phyloP scores from a whole-genome alignment of 2,329 filamentous ascomycete species.

The Verticillium albo-atrum region DNA sequence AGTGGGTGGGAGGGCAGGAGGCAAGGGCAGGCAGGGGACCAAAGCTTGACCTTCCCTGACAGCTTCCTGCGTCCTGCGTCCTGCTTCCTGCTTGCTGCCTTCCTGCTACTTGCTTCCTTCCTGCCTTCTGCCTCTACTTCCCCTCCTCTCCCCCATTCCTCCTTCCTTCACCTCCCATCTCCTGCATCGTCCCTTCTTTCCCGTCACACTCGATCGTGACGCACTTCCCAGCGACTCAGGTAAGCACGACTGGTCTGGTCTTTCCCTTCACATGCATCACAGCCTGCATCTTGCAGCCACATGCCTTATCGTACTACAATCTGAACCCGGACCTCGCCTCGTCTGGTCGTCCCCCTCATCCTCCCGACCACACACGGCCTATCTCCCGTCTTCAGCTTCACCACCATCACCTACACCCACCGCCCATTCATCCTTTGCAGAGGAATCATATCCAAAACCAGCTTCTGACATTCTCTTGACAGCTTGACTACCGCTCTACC shows the following conservation, averaged over 20 bases:
- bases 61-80: background rate
- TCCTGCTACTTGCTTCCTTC: background rate
- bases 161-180: slow-evolving; percentile 5
- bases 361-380: background rate
- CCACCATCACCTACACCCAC: background rate
- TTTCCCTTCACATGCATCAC: background rate
- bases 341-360: background rate
- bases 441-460: background rate
- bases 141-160: slow-evolving; percentile 5
- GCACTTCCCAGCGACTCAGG: background rate
- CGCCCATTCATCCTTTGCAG: background rate
- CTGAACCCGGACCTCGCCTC: background rate
- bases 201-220: background rate
- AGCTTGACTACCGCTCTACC: background rate
- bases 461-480: background rate
- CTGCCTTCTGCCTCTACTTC: slow-evolving; percentile 2
- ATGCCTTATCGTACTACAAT: background rate
- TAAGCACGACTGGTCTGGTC: background rate
- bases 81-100: background rate
- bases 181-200: background rate
- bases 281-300: background rate
- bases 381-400: background rate
- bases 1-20: background rate
- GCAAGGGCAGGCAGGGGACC: background rate
- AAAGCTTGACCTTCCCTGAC: background rate